phyloP scores from a whole-genome alignment of 257 asterid genomes.

The Solanum peruvianum region DNA sequence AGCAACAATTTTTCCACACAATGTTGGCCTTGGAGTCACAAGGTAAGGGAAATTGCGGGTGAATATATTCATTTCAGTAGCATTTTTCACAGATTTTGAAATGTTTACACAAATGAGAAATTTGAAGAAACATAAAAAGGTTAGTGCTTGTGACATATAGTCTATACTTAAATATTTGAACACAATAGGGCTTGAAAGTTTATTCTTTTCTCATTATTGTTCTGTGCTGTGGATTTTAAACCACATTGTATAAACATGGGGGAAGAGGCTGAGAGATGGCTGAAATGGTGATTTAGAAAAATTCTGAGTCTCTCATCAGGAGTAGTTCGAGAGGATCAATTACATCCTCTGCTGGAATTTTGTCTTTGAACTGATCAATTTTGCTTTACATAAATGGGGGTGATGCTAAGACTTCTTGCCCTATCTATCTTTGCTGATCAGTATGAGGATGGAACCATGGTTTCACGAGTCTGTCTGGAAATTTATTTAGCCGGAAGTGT shows the following conservation, averaged over 20 bases:
- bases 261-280: neutral
- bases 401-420: neutral
- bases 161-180: neutral
- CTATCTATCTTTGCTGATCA: neutral
- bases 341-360: neutral
- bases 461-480: neutral
- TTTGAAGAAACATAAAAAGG: neutral
- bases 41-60: neutral
- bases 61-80: neutral
- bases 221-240: neutral
- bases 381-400: neutral
- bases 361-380: neutral
- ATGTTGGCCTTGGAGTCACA: conserved; percentile 16
- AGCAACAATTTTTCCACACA: conserved; percentile 15
- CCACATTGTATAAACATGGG: neutral
- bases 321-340: neutral
- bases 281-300: neutral
- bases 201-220: neutral
- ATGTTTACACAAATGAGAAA: neutral
- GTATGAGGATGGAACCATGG: neutral
- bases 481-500: neutral
- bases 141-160: neutral
- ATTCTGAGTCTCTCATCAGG: neutral
- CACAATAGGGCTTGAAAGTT: neutral
- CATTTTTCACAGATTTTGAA: neutral